phyloP scores from a whole-genome alignment of 2,329 filamentous ascomycete species.

The Neurospora sp. region DNA sequence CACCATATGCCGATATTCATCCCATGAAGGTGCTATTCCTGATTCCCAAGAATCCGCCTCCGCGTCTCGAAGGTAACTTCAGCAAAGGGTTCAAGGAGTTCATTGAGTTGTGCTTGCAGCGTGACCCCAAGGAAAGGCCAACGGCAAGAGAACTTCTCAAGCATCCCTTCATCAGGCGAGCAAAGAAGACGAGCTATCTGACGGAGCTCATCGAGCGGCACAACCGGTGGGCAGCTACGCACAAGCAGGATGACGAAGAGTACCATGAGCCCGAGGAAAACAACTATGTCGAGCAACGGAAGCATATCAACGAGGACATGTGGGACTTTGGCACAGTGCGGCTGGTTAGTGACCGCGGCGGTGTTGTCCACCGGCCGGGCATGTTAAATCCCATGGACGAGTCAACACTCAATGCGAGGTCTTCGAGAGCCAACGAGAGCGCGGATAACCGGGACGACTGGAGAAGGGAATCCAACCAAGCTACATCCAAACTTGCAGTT shows the following conservation, averaged over 20 bases:
- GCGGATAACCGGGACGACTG: slow-evolving; percentile 43
- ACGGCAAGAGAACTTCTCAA: slow-evolving; percentile 78
- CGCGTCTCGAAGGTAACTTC: slow-evolving; percentile 70
- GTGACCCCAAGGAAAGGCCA: slow-evolving; percentile 82
- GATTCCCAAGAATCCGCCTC: slow-evolving; percentile 89
- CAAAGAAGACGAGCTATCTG: slow-evolving; percentile 92
- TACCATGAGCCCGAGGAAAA: slow-evolving; percentile 47
- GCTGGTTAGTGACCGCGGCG: slow-evolving; percentile 60
- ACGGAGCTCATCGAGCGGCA: slow-evolving; percentile 92
- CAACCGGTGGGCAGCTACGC: slow-evolving; percentile 74
- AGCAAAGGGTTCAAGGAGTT: slow-evolving; percentile 79
- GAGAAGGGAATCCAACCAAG: slow-evolving; percentile 28
- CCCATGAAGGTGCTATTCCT: slow-evolving; percentile 97
- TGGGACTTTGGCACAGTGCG: slow-evolving; percentile 98
- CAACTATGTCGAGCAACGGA: slow-evolving; percentile 28
- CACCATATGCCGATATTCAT: slow-evolving; percentile 91
- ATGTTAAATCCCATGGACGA: slow-evolving; percentile 68
- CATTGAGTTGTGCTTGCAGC: slow-evolving; percentile 71
- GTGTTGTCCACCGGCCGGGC: slow-evolving; percentile 44
- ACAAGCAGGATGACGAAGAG: slow-evolving; percentile 64
- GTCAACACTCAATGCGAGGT: slow-evolving; percentile 67
- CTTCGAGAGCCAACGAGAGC: slow-evolving; percentile 41
- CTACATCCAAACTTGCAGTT: slow-evolving; percentile 38
- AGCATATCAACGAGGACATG: slow-evolving; percentile 63
- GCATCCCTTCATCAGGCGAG: slow-evolving; percentile 81